Evolutionary conservation across 148 eudicot species (phyloP).

Genomic region (Cornus suecica): DNA sequence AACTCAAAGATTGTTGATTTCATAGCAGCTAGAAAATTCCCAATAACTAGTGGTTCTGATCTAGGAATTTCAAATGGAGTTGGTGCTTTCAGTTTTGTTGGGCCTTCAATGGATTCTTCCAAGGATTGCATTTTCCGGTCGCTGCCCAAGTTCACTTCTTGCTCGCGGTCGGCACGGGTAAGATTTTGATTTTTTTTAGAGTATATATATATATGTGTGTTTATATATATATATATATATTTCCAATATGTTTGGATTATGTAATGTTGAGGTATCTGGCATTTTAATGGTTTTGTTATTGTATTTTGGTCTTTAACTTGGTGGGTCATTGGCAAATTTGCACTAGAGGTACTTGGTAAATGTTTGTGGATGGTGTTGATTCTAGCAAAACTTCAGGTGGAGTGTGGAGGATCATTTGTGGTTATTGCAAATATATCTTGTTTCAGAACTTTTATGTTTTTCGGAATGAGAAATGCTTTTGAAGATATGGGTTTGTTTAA

Average conservation of each 20-base stretch:
- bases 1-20: conserved; percentile 14
- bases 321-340: too few species aligned
- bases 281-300: too few species aligned
- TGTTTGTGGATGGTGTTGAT: too few species aligned
- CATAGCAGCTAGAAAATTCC: background rate
- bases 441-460: too few species aligned
- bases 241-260: too few species aligned
- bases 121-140: background rate
- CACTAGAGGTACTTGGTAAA: too few species aligned
- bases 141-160: conserved; percentile 17
- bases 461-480: background rate
- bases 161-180: conserved; percentile 23
- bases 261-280: background rate
- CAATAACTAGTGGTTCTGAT: background rate
- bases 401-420: background rate
- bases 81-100: background rate
- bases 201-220: too few species aligned
- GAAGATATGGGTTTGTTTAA: background rate
- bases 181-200: background rate
- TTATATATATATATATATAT: too few species aligned
- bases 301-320: too few species aligned
- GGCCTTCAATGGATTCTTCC: conserved; percentile 7
- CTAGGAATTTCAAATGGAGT: background rate
- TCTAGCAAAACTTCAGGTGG: background rate
- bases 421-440: background rate